Percentiles rank a stretch among this genome's conserved stretches.
phyloP scores from a whole-genome alignment of 371 early-diverging fungal genomes.

The Haplosporangium sp. region DNA sequence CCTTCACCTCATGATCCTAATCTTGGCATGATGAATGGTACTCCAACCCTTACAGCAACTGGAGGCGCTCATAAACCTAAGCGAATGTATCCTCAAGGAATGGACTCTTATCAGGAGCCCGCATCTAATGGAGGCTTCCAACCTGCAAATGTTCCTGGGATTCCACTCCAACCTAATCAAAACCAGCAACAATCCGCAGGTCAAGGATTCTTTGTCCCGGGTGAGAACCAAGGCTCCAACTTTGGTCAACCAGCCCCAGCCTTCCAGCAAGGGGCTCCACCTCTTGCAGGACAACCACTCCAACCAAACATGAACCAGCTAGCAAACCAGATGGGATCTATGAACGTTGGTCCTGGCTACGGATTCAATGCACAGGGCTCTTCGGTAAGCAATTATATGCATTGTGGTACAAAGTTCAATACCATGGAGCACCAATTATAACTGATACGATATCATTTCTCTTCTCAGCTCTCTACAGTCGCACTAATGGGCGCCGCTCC shows the following conservation, averaged over 20 bases:
- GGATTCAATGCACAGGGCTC: conserved; percentile 22
- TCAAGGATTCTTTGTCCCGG: conserved; percentile 24
- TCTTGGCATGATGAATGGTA: conserved; percentile 20
- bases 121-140: conserved; percentile 20
- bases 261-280: conserved; percentile 50
- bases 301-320: conserved; percentile 37
- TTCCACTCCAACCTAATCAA: not conserved
- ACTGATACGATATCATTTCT: not conserved
- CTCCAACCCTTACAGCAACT: conserved; percentile 34
- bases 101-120: conserved; percentile 31
- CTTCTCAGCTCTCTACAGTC: conserved; percentile 16
- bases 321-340: conserved; percentile 43
- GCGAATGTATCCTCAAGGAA: conserved; percentile 69
- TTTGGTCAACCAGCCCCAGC: conserved; percentile 40
- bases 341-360: conserved; percentile 38
- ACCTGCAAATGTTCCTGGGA: conserved; percentile 17
- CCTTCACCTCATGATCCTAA: conserved; percentile 21
- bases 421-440: not conserved
- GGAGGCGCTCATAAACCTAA: conserved; percentile 54
- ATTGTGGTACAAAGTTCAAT: not conserved
- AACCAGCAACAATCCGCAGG: conserved; percentile 63
- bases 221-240: conserved; percentile 1
- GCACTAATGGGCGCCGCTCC: conserved; percentile 48
- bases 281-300: conserved; percentile 37
- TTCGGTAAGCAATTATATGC: conserved; percentile 13